Evolutionary conservation across 768 basidiomycete genomes (phyloP).

Genomic region (Hortiboletus campestris): DNA sequence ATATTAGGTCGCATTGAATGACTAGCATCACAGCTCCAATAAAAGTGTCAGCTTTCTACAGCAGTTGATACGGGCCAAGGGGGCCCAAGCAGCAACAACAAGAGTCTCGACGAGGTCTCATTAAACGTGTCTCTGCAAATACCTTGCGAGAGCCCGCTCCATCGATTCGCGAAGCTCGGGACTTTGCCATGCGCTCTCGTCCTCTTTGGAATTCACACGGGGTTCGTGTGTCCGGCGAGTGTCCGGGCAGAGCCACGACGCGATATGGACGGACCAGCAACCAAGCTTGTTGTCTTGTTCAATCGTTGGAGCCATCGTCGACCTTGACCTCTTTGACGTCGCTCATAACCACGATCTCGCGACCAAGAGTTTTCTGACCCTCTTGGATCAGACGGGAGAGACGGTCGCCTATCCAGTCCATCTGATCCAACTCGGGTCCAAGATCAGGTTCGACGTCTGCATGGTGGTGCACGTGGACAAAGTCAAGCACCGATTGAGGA

Average conservation of each 20-base stretch:
- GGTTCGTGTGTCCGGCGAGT: slow-evolving; percentile 20
- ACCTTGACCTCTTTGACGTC: slow-evolving; percentile 72
- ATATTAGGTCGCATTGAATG: not conserved
- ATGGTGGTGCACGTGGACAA: slow-evolving; percentile 26
- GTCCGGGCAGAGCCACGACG: slow-evolving; percentile 29
- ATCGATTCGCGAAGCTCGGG: slow-evolving; percentile 68
- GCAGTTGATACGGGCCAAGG: not conserved
- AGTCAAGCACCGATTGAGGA: slow-evolving; percentile 44
- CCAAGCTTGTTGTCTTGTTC: slow-evolving; percentile 35
- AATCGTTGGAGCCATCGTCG: slow-evolving; percentile 65
- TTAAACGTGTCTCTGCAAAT: slow-evolving; percentile 17
- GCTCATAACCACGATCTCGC: slow-evolving; percentile 78
- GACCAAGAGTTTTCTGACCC: slow-evolving; percentile 71
- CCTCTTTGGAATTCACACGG: slow-evolving; percentile 40
- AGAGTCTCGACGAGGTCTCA: not conserved
- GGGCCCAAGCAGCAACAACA: not conserved
- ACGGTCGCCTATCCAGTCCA: slow-evolving; percentile 81
- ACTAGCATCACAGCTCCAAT: not conserved
- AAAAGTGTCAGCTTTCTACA: not conserved
- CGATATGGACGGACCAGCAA: slow-evolving; percentile 20
- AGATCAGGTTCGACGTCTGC: slow-evolving; percentile 38
- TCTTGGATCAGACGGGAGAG: slow-evolving; percentile 71
- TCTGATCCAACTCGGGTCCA: slow-evolving; percentile 48
- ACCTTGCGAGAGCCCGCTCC: slow-evolving; percentile 57
- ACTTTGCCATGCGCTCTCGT: slow-evolving; percentile 54